phyloP scores from a whole-genome alignment of 1,284 basidiomycete genomes.

The Cryptococcus jaspeensis region DNA sequence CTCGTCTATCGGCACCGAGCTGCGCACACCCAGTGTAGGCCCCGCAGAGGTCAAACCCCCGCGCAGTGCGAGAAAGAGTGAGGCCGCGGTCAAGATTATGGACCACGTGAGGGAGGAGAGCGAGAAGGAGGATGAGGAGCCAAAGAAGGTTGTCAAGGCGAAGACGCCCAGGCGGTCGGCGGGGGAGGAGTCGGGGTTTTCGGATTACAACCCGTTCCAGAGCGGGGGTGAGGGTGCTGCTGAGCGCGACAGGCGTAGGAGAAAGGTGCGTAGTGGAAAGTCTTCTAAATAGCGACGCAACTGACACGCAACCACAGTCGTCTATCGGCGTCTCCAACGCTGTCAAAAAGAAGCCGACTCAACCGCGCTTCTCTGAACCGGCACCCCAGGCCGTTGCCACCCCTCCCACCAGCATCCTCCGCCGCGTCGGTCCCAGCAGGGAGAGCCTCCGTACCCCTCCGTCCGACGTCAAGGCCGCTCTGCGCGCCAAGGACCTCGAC shows the following conservation, averaged over 20 bases:
- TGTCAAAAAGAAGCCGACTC: constrained; percentile 13
- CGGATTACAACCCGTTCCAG: constrained; percentile 58
- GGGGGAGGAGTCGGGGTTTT: constrained; percentile 51
- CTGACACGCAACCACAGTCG: constrained; percentile 23
- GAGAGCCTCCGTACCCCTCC: constrained; percentile 40
- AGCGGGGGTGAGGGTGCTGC: constrained; percentile 53
- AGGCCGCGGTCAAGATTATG: constrained; percentile 15
- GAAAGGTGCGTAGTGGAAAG: constrained; percentile 36
- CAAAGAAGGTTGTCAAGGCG: constrained; percentile 14
- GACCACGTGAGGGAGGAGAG: constrained; percentile 62
- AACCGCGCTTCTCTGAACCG: constrained; percentile 30
- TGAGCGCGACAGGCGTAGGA: constrained; percentile 41
- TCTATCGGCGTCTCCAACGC: constrained; percentile 20
- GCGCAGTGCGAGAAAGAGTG: constrained; percentile 14
- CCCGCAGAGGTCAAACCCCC: constrained; percentile 7
- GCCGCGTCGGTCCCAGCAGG: constrained; percentile 34
- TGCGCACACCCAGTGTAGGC: constrained; percentile 13
- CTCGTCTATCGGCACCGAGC: constrained; percentile 8
- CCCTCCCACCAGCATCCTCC: constrained; percentile 26
- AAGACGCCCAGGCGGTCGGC: constrained; percentile 25
- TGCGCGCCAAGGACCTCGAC: constrained; percentile 18
- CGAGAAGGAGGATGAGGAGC: constrained; percentile 58
- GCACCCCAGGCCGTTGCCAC: constrained; percentile 15
- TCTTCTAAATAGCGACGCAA: background rate
- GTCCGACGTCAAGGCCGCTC: constrained; percentile 26